Evolutionary conservation across 192 early-diverging fungal genomes (phyloP).

Genomic region (Coemansia sp.): DNA sequence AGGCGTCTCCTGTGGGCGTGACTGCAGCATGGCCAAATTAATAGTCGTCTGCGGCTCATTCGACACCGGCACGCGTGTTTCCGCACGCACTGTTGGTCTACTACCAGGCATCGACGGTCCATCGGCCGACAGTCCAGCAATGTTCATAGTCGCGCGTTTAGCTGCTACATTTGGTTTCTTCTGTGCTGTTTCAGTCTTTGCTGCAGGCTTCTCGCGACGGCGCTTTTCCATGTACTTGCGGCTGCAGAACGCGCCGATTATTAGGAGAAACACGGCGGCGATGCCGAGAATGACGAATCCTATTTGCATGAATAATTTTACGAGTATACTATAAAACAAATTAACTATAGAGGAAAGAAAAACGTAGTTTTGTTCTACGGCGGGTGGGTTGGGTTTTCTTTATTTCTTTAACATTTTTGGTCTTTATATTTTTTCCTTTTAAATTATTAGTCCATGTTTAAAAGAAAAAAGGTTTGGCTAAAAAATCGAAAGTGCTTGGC

Average conservation of each 20-base stretch:
- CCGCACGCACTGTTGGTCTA: too few species aligned
- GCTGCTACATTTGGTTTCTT: not conserved
- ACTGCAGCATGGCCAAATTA: not conserved
- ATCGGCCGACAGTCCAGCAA: not conserved
- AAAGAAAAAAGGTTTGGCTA: not conserved
- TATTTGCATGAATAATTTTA: conserved; percentile 1
- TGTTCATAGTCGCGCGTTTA: not conserved
- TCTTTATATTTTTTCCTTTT: not conserved
- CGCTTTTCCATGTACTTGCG: not conserved
- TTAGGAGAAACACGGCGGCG: not conserved
- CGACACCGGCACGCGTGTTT: too few species aligned
- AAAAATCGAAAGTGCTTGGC: not conserved
- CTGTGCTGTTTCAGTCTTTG: not conserved
- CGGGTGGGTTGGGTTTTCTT: conserved; percentile 5
- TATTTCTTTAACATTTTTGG: not conserved
- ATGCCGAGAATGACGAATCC: conserved; percentile 7
- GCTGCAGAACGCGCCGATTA: not conserved
- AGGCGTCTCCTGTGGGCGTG: not conserved
- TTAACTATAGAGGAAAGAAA: not conserved
- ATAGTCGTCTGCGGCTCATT: not conserved
- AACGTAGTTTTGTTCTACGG: not conserved
- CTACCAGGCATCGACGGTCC: not conserved
- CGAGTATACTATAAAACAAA: not conserved
- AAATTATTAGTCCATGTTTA: too few species aligned
- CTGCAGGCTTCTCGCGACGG: not conserved